Conservation (phyloP, 331 rosid genomes). For the Acacia concinna region DNA sequence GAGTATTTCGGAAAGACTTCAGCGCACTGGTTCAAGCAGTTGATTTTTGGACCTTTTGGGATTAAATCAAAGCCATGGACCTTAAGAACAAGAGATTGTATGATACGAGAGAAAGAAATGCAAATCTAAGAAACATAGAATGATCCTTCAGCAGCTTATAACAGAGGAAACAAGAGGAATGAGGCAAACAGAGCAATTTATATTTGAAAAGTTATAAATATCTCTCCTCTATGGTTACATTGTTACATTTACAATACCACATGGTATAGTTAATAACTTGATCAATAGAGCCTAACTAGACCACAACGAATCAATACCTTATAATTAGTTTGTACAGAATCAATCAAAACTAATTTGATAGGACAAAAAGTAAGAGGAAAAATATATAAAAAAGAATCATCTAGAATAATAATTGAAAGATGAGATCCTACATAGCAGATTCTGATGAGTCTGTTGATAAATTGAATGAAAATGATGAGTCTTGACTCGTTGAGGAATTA, state of each 20-base stretch:
- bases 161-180: neutral
- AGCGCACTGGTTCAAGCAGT: neutral
- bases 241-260: slow-evolving; percentile 35
- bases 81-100: neutral
- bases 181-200: slow-evolving; percentile 4
- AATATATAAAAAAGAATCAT: neutral
- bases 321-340: slow-evolving; percentile 29
- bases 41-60: neutral
- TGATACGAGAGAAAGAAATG: neutral
- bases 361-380: neutral
- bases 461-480: slow-evolving; percentile 30
- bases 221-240: slow-evolving; percentile 15
- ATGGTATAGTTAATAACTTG: slow-evolving; percentile 25
- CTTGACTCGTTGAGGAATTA: slow-evolving; percentile 40
- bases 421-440: neutral
- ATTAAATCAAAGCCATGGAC: neutral
- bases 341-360: neutral
- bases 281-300: slow-evolving; percentile 11
- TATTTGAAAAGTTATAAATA: neutral
- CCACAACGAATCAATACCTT: slow-evolving; percentile 18
- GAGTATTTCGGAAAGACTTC: neutral
- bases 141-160: neutral
- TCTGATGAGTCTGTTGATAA: neutral
- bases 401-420: neutral
- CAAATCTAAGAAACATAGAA: neutral